phyloP scores from a whole-genome alignment of 345 rosid species.

The Linum lewisii region DNA sequence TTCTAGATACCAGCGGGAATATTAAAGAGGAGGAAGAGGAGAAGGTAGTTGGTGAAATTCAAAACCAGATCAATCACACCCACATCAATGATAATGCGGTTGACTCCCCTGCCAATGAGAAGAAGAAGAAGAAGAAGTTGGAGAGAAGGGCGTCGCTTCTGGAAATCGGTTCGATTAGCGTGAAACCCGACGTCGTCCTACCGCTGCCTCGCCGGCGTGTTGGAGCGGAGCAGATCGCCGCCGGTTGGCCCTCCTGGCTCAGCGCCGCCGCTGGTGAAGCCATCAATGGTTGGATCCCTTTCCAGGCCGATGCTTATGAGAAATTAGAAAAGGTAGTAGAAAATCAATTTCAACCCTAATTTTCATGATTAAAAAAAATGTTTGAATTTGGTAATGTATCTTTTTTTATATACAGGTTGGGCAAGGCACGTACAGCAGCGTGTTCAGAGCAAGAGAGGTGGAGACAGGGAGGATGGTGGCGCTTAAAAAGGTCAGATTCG shows the following conservation, averaged over 20 bases:
- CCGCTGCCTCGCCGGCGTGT: conserved; percentile 35
- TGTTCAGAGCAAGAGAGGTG: conserved; percentile 64
- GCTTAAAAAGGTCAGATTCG: conserved; percentile 65
- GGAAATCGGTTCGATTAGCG: too few relatives aligned
- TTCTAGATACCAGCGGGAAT: conserved; percentile 12
- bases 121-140: conserved; percentile 5
- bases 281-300: conserved; percentile 64
- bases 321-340: conserved; percentile 62
- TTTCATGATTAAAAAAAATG: too few relatives aligned
- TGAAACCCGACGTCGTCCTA: conserved; percentile 12
- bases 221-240: conserved; percentile 54
- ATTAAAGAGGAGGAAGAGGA: conserved; percentile 19
- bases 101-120: neutral
- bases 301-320: conserved; percentile 55
- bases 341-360: neutral
- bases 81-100: neutral
- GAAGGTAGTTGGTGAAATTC: conserved; percentile 6
- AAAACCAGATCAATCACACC: neutral
- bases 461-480: conserved; percentile 62
- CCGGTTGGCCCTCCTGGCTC: conserved; percentile 82
- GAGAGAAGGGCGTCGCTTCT: conserved; percentile 16
- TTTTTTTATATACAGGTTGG: conserved; percentile 36
- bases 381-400: too few relatives aligned
- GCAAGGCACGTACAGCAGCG: conserved; percentile 86
- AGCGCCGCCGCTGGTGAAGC: conserved; percentile 58